Evolutionary conservation across 163 green algal genomes (phyloP).

Genomic region (Prototheca wickerhamii): DNA sequence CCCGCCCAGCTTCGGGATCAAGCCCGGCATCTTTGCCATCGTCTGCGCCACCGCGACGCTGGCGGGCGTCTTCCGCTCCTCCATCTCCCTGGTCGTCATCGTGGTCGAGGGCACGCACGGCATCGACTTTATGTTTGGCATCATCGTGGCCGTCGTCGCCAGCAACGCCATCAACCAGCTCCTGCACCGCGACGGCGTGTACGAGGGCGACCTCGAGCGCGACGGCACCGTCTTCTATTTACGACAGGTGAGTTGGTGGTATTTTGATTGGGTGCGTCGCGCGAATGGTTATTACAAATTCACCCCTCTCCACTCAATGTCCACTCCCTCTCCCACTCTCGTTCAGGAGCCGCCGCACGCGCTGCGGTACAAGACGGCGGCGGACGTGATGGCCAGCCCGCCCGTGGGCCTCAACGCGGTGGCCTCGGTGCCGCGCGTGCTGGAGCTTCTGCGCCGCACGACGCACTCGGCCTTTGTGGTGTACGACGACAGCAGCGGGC

Average conservation of each 20-base stretch:
- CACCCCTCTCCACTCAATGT: too few species aligned
- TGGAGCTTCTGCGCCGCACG: conserved; percentile 51
- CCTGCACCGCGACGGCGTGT: conserved; percentile 76
- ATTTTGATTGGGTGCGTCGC: too few species aligned
- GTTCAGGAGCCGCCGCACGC: conserved; percentile 58
- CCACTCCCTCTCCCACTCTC: too few species aligned
- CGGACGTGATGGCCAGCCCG: conserved; percentile 32
- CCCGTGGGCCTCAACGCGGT: conserved; percentile 32
- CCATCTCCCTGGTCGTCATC: conserved; percentile 84
- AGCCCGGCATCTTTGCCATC: conserved; percentile 78
- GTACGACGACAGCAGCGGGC: background rate
- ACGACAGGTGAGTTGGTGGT: too few species aligned
- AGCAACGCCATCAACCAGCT: conserved; percentile 73
- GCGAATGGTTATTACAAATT: too few species aligned
- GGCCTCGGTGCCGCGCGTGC: conserved; percentile 41
- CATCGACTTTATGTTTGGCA: conserved; percentile 76
- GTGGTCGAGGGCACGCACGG: conserved; percentile 79
- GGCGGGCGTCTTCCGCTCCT: conserved; percentile 68
- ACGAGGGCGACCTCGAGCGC: conserved; percentile 81
- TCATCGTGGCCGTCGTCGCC: conserved; percentile 78
- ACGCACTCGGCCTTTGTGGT: conserved; percentile 57
- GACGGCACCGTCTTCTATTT: conserved; percentile 74
- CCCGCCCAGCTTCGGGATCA: conserved; percentile 55
- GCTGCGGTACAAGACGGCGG: conserved; percentile 24
- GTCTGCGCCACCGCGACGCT: conserved; percentile 70